A percentile compares a stretch with the other conserved stretches of the same genome.
phyloP scores from a whole-genome alignment of 371 early-diverging fungal genomes.

The Enterocytospora artemiae region DNA sequence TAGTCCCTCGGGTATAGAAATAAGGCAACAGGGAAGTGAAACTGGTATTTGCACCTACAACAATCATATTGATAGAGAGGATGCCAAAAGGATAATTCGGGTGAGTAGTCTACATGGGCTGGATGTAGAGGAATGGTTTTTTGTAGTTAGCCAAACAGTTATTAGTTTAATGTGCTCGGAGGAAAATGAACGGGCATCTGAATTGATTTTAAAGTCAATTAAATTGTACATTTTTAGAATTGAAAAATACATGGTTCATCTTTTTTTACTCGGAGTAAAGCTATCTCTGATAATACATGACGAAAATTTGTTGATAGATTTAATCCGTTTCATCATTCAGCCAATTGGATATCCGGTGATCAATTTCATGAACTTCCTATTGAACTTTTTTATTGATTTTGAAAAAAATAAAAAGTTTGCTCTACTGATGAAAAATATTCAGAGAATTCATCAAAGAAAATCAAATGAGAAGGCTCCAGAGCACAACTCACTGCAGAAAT shows the following conservation, averaged over 20 bases:
- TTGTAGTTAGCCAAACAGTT: constrained; percentile 20
- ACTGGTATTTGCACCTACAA: no score
- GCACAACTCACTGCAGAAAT: no score
- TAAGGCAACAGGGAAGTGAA: neutral
- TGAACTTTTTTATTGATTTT: constrained; percentile 33
- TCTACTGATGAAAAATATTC: constrained; percentile 44
- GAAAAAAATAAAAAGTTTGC: constrained; percentile 28
- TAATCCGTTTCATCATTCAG: constrained; percentile 23
- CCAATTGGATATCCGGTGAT: constrained; percentile 15
- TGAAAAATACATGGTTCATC: constrained; percentile 13
- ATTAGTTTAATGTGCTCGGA: neutral
- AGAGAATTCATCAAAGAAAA: constrained; percentile 9
- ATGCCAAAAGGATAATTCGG: constrained; percentile 6
- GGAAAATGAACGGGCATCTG: constrained; percentile 16
- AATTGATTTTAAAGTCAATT: constrained; percentile 38
- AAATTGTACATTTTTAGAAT: constrained; percentile 37
- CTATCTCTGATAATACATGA: constrained; percentile 28
- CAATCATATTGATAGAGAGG: constrained; percentile 7
- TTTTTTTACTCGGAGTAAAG: constrained; percentile 42
- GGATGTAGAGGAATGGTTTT: constrained; percentile 41
- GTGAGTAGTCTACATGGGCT: constrained; percentile 37
- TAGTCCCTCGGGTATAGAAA: neutral
- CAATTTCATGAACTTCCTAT: constrained; percentile 49
- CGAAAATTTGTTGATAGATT: constrained; percentile 21
- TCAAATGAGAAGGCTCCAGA: no score